These are phyloP conservation scores for Fibroporia radiculosa DNA, from an alignment of 768 basidiomycete species.

Conservation along the genomic window DNA sequence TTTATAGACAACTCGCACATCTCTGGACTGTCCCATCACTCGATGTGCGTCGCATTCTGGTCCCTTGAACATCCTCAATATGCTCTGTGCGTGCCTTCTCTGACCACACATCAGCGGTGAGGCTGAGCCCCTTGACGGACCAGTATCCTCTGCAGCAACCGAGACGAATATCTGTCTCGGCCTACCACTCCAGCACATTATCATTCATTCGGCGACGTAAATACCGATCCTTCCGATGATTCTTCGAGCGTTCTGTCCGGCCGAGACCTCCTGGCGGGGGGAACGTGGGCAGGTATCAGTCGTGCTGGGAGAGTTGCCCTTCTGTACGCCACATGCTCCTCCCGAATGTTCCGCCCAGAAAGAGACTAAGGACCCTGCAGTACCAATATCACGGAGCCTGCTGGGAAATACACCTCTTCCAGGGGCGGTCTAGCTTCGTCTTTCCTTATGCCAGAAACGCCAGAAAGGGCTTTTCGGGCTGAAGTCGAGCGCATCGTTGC, in stretches of 20 bases:
- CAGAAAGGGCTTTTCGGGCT: conserved; percentile 36
- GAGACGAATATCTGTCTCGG: conserved; percentile 65
- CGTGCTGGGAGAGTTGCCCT: conserved; percentile 61
- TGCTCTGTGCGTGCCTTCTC: conserved; percentile 53
- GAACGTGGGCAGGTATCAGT: conserved; percentile 77
- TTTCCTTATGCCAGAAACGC: conserved; percentile 52
- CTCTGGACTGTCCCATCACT: too few species aligned
- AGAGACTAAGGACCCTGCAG: conserved; percentile 28
- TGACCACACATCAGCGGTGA: conserved; percentile 1
- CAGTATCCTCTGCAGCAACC: conserved; percentile 70
- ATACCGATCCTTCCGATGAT: conserved; percentile 6
- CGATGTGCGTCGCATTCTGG: conserved; percentile 78
- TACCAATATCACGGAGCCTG: conserved; percentile 80
- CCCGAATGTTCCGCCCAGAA: neutral
- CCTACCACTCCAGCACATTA: conserved; percentile 61
- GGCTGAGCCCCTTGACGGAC: neutral
- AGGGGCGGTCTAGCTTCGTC: conserved; percentile 62
- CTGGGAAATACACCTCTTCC: conserved; percentile 41
- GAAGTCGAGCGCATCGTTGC: conserved; percentile 40
- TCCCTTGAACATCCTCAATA: conserved; percentile 70
- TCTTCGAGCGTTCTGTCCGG: conserved; percentile 62
- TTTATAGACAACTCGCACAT: too few species aligned
- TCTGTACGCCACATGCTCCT: conserved; percentile 42
- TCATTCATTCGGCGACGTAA: conserved; percentile 49
- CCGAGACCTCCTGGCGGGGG: conserved; percentile 63